These are phyloP conservation scores for Exophiala xenobiotica DNA, from an alignment of 2,329 filamentous ascomycete genomes.

Conservation along the genomic window DNA sequence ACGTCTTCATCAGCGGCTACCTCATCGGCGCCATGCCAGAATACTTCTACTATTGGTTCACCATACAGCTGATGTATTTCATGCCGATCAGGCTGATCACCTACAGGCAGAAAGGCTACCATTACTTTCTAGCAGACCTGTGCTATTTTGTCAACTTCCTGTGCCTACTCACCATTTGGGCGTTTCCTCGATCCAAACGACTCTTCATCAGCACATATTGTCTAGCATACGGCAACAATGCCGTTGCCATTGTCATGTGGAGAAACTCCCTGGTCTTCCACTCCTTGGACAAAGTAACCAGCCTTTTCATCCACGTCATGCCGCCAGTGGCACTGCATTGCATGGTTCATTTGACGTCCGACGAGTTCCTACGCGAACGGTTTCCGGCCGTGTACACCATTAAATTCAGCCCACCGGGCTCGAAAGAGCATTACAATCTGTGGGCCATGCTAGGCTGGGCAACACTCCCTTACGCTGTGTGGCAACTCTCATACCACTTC, in stretches of 20 bases:
- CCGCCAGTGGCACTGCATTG: conserved; percentile 91
- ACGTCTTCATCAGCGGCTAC: conserved; percentile 96
- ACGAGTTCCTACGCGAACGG: conserved; percentile 62
- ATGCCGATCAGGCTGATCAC: conserved; percentile 94
- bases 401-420: conserved; percentile 66
- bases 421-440: conserved; percentile 75
- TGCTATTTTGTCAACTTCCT: conserved; percentile 98
- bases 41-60: conserved; percentile 92
- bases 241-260: conserved; percentile 98
- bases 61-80: conserved; percentile 81
- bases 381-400: conserved; percentile 88
- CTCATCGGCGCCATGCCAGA: conserved; percentile 82
- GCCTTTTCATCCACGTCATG: conserved; percentile 99
- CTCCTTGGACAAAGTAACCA: conserved; percentile 95
- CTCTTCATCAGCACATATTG: conserved; percentile 92
- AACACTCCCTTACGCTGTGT: conserved; percentile 84
- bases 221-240: conserved; percentile 92
- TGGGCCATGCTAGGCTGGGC: conserved; percentile 91
- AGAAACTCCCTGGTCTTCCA: conserved; percentile 97
- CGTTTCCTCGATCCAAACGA: conserved; percentile 84
- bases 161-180: conserved; percentile 78
- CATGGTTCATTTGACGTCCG: conserved; percentile 76
- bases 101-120: conserved; percentile 87
- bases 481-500: conserved; percentile 92
- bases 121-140: conserved; percentile 95